These are phyloP conservation scores for Quercus tomentella DNA, from an alignment of 331 rosid species.

Conservation along the genomic window DNA sequence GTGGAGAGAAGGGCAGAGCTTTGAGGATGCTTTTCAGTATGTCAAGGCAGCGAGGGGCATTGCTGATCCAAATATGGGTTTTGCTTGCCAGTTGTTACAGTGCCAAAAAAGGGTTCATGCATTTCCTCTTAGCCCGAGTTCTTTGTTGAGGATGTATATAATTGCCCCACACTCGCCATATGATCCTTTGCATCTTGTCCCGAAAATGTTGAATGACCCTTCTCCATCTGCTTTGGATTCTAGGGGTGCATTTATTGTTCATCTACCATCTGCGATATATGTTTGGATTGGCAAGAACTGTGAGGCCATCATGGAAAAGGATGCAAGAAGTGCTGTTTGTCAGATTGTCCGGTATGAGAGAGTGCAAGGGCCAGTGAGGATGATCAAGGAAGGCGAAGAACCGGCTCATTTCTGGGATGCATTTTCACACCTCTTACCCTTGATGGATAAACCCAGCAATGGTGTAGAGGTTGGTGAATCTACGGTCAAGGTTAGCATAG, in stretches of 20 bases:
- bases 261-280: conserved; percentile 73
- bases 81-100: conserved; percentile 95
- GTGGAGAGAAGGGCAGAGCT: conserved; percentile 99
- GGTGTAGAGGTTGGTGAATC: conserved; percentile 37
- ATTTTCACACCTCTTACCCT: conserved; percentile 68
- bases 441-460: conserved; percentile 67
- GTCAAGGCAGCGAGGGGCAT: conserved; percentile 99
- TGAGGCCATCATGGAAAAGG: conserved; percentile 90
- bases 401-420: conserved; percentile 76
- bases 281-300: conserved; percentile 93
- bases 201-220: conserved; percentile 89
- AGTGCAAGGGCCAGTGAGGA: conserved; percentile 71
- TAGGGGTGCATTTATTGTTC: conserved; percentile 92
- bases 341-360: conserved; percentile 95
- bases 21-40: conserved; percentile 97
- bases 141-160: conserved; percentile 86
- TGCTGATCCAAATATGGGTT: conserved; percentile 99
- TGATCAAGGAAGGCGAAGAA: conserved; percentile 84
- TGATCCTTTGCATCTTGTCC: conserved; percentile 97
- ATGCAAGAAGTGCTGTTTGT: conserved; percentile 90
- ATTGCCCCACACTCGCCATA: conserved; percentile 93
- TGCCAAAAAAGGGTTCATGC: conserved; percentile 99
- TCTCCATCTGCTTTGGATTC: conserved; percentile 74
- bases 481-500: conserved; percentile 31
- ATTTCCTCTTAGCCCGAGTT: conserved; percentile 94